Conservation (phyloP, 1,284 basidiomycete genomes). For the Ceratorhiza oryzae-sativae region DNA sequence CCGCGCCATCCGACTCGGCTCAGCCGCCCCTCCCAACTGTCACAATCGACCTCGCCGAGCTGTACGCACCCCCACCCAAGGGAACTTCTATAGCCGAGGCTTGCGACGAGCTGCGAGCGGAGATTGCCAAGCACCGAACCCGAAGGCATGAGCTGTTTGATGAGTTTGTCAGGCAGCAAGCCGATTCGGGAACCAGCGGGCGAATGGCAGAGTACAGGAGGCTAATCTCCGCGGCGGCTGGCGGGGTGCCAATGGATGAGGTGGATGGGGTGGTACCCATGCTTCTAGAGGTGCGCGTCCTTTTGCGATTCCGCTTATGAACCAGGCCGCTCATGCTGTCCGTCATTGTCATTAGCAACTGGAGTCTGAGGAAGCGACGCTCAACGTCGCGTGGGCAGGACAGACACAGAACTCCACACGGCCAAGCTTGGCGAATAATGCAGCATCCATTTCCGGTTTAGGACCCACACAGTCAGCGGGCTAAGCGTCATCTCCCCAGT, state of each 20-base stretch:
- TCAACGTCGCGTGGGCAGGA: conserved; percentile 27
- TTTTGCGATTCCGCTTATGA: background rate
- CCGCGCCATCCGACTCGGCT: background rate
- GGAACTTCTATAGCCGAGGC: conserved; percentile 56
- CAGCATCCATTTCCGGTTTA: background rate
- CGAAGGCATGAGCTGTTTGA: conserved; percentile 75
- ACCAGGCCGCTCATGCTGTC: background rate
- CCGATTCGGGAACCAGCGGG: conserved; percentile 87
- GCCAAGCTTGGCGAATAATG: background rate
- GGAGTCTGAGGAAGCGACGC: conserved; percentile 45
- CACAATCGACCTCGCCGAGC: conserved; percentile 18
- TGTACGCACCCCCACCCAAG: conserved; percentile 10
- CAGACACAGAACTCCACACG: conserved; percentile 12
- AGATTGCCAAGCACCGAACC: conserved; percentile 69
- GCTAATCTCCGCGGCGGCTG: conserved; percentile 86
- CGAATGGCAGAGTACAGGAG: conserved; percentile 87
- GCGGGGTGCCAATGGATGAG: conserved; percentile 83
- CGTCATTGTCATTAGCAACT: conserved; percentile 42
- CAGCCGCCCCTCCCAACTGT: conserved; percentile 29
- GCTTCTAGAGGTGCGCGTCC: conserved; percentile 74
- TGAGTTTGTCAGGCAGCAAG: conserved; percentile 78
- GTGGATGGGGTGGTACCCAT: conserved; percentile 85
- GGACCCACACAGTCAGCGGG: background rate
- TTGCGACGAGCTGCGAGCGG: conserved; percentile 68
- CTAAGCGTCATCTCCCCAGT: background rate